A percentile compares a stretch with the other conserved stretches of the same genome.
phyloP scores from a whole-genome alignment of 106 monocot genomes.

The Dendrobium nobile region DNA sequence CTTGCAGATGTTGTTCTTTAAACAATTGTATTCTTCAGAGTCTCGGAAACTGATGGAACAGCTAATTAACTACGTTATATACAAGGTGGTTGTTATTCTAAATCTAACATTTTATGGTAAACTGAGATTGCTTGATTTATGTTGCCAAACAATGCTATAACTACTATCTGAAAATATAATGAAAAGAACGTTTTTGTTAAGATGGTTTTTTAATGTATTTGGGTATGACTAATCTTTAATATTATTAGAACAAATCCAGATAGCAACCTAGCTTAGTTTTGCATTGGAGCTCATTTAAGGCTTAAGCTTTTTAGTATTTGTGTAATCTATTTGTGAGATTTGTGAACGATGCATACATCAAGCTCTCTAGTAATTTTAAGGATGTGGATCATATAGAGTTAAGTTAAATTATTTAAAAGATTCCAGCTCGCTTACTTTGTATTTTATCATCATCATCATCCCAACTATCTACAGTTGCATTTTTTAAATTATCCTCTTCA shows the following conservation, averaged over 20 bases:
- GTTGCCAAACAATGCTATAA: not conserved
- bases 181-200: too few relatives aligned
- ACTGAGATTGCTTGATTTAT: not conserved
- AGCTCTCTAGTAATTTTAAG: not conserved
- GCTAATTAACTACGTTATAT: constrained; percentile 66
- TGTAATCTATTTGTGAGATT: not conserved
- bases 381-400: not conserved
- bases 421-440: not conserved
- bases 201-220: not conserved
- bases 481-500: not conserved
- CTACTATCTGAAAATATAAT: too few relatives aligned
- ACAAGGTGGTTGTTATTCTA: constrained; percentile 50
- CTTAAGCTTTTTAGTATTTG: not conserved
- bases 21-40: constrained; percentile 62
- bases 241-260: not conserved
- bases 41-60: constrained; percentile 73
- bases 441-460: not conserved
- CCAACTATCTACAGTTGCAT: not conserved
- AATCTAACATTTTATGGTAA: not conserved
- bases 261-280: not conserved
- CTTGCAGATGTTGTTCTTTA: constrained; percentile 86
- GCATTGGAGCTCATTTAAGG: not conserved
- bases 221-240: not conserved
- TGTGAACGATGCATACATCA: not conserved
- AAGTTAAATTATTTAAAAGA: not conserved